Evolutionary conservation across 2,329 filamentous ascomycete species (phyloP).

Genomic region (Alternaria brassicicola): DNA sequence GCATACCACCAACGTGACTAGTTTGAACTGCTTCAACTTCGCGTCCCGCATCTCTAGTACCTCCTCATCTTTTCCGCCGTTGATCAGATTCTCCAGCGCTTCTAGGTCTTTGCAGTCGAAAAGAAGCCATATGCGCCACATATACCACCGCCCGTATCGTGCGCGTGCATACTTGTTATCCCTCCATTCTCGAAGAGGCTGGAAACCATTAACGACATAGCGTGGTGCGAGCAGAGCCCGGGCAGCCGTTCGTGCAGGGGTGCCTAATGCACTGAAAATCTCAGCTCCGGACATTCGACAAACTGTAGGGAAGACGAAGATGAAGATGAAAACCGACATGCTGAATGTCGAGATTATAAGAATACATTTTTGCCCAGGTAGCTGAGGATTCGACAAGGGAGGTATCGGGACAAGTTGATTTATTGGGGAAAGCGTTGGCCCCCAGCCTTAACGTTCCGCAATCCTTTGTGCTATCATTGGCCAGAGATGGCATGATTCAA

Average conservation of each 20-base stretch:
- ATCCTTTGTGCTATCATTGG: background rate
- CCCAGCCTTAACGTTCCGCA: background rate
- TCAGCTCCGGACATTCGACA: constrained; percentile 6
- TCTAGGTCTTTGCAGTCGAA: constrained; percentile 28
- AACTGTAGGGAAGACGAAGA: background rate
- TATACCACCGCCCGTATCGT: constrained; percentile 20
- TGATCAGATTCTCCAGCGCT: constrained; percentile 23
- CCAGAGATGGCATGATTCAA: background rate
- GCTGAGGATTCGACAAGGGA: background rate
- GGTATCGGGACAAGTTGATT: background rate
- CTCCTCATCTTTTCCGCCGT: constrained; percentile 20
- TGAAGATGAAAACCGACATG: background rate
- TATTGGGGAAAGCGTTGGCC: background rate
- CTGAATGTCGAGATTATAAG: background rate
- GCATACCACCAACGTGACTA: constrained; percentile 29
- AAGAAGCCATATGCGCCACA: constrained; percentile 26
- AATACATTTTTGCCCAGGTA: background rate
- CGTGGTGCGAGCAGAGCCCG: constrained; percentile 12
- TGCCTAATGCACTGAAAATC: constrained; percentile 13
- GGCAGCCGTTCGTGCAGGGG: constrained; percentile 4
- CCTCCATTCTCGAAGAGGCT: constrained; percentile 6
- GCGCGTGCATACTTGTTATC: constrained; percentile 16
- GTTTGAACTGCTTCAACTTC: constrained; percentile 23
- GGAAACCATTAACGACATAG: constrained; percentile 9
- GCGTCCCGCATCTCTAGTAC: constrained; percentile 13